Percentiles rank a stretch among this genome's conserved stretches.
phyloP scores from a whole-genome alignment of 495 filamentous ascomycete genomes.

The Staphylotrichum longicolle region DNA sequence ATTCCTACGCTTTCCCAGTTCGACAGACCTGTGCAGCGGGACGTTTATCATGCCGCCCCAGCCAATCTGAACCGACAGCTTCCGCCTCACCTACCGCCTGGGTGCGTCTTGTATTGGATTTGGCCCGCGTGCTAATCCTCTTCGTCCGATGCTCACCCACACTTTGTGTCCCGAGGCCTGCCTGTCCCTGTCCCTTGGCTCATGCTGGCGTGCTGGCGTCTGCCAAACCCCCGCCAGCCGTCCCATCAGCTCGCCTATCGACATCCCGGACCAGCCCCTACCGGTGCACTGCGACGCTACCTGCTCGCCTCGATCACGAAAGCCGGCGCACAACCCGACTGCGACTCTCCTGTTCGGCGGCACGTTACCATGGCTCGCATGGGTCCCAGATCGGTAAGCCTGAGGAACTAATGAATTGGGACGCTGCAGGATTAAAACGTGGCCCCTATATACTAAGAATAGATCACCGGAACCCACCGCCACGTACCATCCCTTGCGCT shows the following conservation, averaged over 20 bases:
- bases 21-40: background rate
- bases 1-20: background rate
- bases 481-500: conserved; percentile 31
- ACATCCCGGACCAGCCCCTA: conserved; percentile 20
- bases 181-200: conserved; percentile 9
- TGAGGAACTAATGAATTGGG: conserved; percentile 39
- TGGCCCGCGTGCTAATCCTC: background rate
- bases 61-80: background rate
- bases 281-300: conserved; percentile 23
- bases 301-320: conserved; percentile 25
- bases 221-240: background rate
- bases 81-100: conserved; percentile 4
- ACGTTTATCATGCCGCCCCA: too few relatives aligned
- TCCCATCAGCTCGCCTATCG: conserved; percentile 19
- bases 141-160: background rate
- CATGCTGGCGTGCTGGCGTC: background rate
- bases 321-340: conserved; percentile 38
- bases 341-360: conserved; percentile 36
- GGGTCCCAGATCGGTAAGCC: conserved; percentile 39
- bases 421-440: conserved; percentile 40
- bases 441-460: conserved; percentile 44
- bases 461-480: conserved; percentile 30
- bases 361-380: conserved; percentile 38
- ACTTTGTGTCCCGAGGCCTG: background rate
- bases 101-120: background rate